Conservation (phyloP, 805 yeast genomes). For the Wickerhamomyces pijperi region DNA sequence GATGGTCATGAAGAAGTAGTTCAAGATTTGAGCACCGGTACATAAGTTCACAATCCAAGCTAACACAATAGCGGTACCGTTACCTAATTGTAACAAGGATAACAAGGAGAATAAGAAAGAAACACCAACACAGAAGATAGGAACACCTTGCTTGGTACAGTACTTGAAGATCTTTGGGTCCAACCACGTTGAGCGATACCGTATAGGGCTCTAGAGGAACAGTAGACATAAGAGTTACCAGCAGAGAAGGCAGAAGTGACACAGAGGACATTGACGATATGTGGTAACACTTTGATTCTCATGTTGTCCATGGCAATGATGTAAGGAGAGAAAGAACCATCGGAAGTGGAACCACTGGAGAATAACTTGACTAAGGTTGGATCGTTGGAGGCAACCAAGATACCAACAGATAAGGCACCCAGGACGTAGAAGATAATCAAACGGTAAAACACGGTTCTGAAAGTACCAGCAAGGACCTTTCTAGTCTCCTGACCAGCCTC, state of each 20-base stretch:
- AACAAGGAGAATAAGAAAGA: conserved; percentile 48
- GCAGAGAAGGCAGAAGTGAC: conserved; percentile 47
- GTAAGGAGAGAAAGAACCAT: conserved; percentile 46
- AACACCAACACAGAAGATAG: conserved; percentile 52
- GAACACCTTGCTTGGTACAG: conserved; percentile 60
- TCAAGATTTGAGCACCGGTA: conserved; percentile 56
- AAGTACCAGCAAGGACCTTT: conserved; percentile 60
- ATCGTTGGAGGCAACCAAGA: conserved; percentile 53
- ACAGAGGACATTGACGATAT: conserved; percentile 40
- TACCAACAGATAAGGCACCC: conserved; percentile 60
- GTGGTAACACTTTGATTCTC: conserved; percentile 37
- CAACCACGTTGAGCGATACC: conserved; percentile 42
- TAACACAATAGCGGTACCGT: conserved; percentile 49
- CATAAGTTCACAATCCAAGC: conserved; percentile 63
- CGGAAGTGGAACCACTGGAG: conserved; percentile 51
- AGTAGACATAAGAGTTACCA: conserved; percentile 45
- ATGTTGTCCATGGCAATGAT: conserved; percentile 43
- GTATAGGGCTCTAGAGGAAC: conserved; percentile 50
- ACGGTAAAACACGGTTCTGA: conserved; percentile 59
- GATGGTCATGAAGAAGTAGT: conserved; percentile 44
- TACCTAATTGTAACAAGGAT: conserved; percentile 54
- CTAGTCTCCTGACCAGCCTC: conserved; percentile 67
- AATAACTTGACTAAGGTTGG: conserved; percentile 36
- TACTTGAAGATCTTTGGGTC: conserved; percentile 47
- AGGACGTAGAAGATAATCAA: conserved; percentile 49